A percentile compares a stretch with the other conserved stretches of the same genome.
Conservation (phyloP, 2,329 filamentous ascomycete species). For the Neocucurbitaria cava region DNA sequence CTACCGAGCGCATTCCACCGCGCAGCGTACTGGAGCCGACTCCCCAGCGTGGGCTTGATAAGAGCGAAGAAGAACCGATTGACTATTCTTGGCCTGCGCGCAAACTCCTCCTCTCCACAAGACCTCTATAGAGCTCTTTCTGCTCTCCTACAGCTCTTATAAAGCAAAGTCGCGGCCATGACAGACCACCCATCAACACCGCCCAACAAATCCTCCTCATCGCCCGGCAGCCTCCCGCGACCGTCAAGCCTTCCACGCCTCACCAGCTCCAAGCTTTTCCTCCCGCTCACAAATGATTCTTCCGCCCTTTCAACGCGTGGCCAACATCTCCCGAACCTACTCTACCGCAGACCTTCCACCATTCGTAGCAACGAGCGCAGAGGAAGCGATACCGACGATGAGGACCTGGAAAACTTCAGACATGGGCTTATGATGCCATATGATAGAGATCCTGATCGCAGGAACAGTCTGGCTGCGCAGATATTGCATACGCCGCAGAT, state of each 20-base stretch:
- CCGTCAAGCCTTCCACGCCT: constrained; percentile 42
- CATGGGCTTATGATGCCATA: constrained; percentile 40
- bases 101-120: not conserved
- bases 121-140: not conserved
- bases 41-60: constrained; percentile 2
- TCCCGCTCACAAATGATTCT: constrained; percentile 50
- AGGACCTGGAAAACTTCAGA: constrained; percentile 39
- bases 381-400: constrained; percentile 39
- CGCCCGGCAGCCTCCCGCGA: constrained; percentile 22
- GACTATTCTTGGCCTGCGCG: not conserved
- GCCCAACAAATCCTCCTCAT: constrained; percentile 19
- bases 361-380: constrained; percentile 38
- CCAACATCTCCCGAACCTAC: constrained; percentile 50
- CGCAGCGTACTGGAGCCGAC: not conserved
- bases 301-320: constrained; percentile 52
- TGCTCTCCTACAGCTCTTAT: not conserved
- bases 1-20: not conserved
- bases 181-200: constrained; percentile 24
- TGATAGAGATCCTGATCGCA: constrained; percentile 45
- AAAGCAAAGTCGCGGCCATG: constrained; percentile 16
- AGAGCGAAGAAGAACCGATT: not conserved
- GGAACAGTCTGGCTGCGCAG: constrained; percentile 52
- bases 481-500: constrained; percentile 68
- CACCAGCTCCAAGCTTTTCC: constrained; percentile 48
- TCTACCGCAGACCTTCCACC: constrained; percentile 40